Evolutionary conservation across 2,329 filamentous ascomycete species (phyloP), one percentile per base, ranked within the genome.

Genomic region (Pseudophaeomoniella oleicola): DNA sequence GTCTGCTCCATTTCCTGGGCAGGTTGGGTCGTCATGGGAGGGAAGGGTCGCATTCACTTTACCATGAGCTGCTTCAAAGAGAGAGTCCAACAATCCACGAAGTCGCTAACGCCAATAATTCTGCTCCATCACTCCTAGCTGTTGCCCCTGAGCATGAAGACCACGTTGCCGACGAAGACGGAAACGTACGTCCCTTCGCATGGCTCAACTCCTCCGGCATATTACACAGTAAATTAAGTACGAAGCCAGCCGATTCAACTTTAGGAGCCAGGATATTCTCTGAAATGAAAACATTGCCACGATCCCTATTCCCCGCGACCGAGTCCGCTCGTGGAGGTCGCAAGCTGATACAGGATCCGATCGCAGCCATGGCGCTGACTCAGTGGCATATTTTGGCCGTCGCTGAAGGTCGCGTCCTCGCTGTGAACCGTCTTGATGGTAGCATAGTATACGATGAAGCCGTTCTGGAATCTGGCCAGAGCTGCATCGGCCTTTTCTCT

Each of bases 301-400:
- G 74, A 49, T 73, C 82, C 1, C 76, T 85, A 39, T 71, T 96
- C 30, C 74, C 82, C 2, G 69, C 74, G 2, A 67, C 75, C 1
- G 78, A 86, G 42, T 71, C 72, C 5, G 62, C 74, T 2, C 71
- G 72, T 42, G 78, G 75, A 22, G 67, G 78, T 16, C 73, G 69
- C 42, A 79, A 75, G 42, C 58, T 77, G 22, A 67, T 75, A 0
- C 71, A 81, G 37, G 84, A 92, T 41, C 69, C 74, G 1, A 78
- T 94, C 29, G 75, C 78, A 30, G 83, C 83, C 0, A 78, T 94
- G 54, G 77, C 81, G 0, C 63, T 98, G 44, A 93, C 87, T 4
- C 86, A 94, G 51, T 98, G 90, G 81, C 90, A 98, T 54, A 77
- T 94, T 35, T 59, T 98, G 15, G 75, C 78, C 44, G 67, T 98